These are phyloP conservation scores for Phylloporus arenicola DNA, from an alignment of 768 basidiomycete genomes.

Conservation along the genomic window DNA sequence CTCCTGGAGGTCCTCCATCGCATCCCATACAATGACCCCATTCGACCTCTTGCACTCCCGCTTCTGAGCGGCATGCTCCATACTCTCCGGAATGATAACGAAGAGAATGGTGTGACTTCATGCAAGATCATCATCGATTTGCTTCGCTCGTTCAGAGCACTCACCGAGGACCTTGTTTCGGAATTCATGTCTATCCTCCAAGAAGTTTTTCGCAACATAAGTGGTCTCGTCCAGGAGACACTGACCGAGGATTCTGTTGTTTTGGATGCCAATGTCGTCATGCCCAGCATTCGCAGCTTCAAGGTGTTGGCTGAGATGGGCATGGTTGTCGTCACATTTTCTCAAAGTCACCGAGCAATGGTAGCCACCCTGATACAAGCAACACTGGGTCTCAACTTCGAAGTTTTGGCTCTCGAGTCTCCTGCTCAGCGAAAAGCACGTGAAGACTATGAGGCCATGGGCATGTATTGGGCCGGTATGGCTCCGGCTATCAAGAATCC, in stretches of 20 bases:
- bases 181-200: slow-evolving; percentile 80
- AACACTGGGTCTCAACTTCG: slow-evolving; percentile 73
- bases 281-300: slow-evolving; percentile 80
- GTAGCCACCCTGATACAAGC: slow-evolving; percentile 62
- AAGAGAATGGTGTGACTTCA: slow-evolving; percentile 86
- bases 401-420: slow-evolving; percentile 71
- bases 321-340: slow-evolving; percentile 85
- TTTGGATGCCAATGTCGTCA: slow-evolving; percentile 51
- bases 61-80: slow-evolving; percentile 81
- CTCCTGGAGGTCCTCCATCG: slow-evolving; percentile 88
- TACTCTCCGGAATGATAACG: slow-evolving; percentile 84
- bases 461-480: slow-evolving; percentile 78
- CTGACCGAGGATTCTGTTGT: slow-evolving; percentile 61
- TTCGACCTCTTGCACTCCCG: slow-evolving; percentile 58
- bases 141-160: slow-evolving; percentile 66
- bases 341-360: slow-evolving; percentile 69
- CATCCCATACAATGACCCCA: slow-evolving; percentile 73
- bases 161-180: slow-evolving; percentile 66
- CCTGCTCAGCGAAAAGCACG: slow-evolving; percentile 77
- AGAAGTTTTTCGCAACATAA: slow-evolving; percentile 71
- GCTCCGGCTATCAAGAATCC: slow-evolving; percentile 69
- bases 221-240: slow-evolving; percentile 63
- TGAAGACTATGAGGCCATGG: slow-evolving; percentile 75
- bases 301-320: slow-evolving; percentile 94
- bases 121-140: slow-evolving; percentile 93